Base-by-base conservation (phyloP, 306 rosid species). In the Biancaea sappan region DNA sequence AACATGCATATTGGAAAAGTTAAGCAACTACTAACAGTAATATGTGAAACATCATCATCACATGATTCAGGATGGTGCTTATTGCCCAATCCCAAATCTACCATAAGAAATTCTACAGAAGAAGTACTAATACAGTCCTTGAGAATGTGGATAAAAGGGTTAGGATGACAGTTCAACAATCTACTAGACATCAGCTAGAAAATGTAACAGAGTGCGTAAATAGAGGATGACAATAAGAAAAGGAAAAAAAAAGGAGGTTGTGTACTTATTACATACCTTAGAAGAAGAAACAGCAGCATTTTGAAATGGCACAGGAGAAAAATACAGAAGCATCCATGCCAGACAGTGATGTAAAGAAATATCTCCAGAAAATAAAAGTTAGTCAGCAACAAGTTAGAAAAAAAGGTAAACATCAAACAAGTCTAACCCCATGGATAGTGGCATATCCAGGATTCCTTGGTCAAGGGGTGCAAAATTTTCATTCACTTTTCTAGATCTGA, bases 271-370 rank as follows among this genome's bases (percentile, higher is more conserved):
- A 34, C 68, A 21, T 75, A 95, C 99, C 82, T 95, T 85, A 31
- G 98, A 98, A 64, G 94, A 83, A 77, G 93, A 90, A 61, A 86
- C 34, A 57, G 99, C 85, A 68, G 97, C 90, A 82, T 86, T 95
- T 81, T 77, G 92, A 83, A 95, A 95, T 8, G 96, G 97, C 61
- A 88, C 82, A 25, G 98, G 91, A 26, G 99, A 92, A 75, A 75
- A 95, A 80, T 57, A 89, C 80, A 57, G 99, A 98, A 61, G 88
- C 98, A 52, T 95, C 99, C 82, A 81, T 74, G 56, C 91, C 90
- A 54, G 90, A 75, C 71, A 95, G 83, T 58, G 85, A 70, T 79
- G 93, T 79, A 87, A 90, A 79, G 80, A 90, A 74, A 74, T 87
- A 82, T 85, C 99, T 95, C 81, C 79, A 75, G 28, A 56, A 38